Evolutionary conservation across 148 eudicot genomes (phyloP).

Genomic region (Amaranthus cruentus): DNA sequence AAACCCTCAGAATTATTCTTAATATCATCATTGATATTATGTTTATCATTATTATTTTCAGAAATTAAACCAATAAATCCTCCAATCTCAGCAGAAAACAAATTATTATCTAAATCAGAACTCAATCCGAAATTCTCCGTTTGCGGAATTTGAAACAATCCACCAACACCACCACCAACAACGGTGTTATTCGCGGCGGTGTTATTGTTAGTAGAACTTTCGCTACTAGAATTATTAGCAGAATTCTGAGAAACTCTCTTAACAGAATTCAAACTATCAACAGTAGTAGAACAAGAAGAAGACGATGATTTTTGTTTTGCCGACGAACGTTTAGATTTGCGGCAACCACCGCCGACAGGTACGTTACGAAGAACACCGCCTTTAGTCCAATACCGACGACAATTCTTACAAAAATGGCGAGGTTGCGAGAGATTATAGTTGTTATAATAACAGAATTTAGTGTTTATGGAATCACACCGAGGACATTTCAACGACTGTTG

Average conservation of each 20-base stretch:
- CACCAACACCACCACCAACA: background rate
- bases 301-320: background rate
- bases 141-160: background rate
- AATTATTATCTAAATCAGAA: background rate
- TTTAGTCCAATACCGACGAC: conserved; percentile 73
- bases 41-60: background rate
- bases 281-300: background rate
- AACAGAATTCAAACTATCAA: background rate
- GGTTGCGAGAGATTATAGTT: conserved; percentile 30
- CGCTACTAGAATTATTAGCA: conserved; percentile 11
- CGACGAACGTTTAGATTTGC: conserved; percentile 30
- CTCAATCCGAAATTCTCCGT: background rate
- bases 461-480: conserved; percentile 62
- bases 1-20: background rate
- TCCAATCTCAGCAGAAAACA: background rate
- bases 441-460: conserved; percentile 65
- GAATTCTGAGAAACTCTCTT: background rate
- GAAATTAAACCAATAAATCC: background rate
- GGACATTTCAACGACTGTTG: conserved; percentile 43
- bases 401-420: conserved; percentile 45
- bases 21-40: background rate
- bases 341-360: conserved; percentile 43
- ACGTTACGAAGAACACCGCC: conserved; percentile 71
- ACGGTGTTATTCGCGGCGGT: background rate
- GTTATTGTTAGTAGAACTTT: conserved; percentile 1